Evolutionary conservation across 2,329 filamentous ascomycete species (phyloP).

Genomic region (Colletotrichum agaves): DNA sequence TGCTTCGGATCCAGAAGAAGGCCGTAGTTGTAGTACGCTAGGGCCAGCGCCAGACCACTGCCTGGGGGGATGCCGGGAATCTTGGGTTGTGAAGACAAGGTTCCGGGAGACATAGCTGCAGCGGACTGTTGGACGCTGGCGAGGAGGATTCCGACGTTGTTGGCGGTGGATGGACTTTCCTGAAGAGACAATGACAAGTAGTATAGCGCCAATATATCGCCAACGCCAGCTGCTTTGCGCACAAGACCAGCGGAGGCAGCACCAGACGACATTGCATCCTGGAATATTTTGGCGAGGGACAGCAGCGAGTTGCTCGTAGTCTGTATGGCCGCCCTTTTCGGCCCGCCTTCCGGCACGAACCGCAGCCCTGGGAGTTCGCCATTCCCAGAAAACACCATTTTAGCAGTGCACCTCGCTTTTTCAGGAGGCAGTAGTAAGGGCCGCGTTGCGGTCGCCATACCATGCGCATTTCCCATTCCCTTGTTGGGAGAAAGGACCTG

Average conservation of each 20-base stretch:
- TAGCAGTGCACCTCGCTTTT: conserved; percentile 83
- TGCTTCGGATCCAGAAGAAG: conserved; percentile 87
- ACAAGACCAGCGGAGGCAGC: conserved; percentile 64
- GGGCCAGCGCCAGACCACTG: conserved; percentile 86
- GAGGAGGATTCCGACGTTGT: conserved; percentile 97
- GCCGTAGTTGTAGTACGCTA: conserved; percentile 96
- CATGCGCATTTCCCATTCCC: conserved; percentile 37
- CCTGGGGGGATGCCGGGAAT: conserved; percentile 86
- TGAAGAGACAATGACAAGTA: conserved; percentile 95
- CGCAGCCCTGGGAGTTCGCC: conserved; percentile 84
- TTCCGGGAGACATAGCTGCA: conserved; percentile 45
- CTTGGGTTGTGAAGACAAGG: conserved; percentile 44
- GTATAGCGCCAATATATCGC: conserved; percentile 93
- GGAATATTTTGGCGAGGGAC: conserved; percentile 96
- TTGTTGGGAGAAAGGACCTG: conserved; percentile 67
- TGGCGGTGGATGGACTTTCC: conserved; percentile 95
- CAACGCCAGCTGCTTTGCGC: conserved; percentile 78
- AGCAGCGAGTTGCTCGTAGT: conserved; percentile 96
- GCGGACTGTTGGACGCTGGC: conserved; percentile 84
- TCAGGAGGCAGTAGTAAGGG: conserved; percentile 86
- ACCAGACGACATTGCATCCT: conserved; percentile 89
- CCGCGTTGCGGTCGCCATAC: conserved; percentile 43
- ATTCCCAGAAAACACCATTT: conserved; percentile 80
- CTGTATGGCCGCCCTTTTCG: conserved; percentile 83
- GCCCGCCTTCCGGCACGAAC: conserved; percentile 75